Base-by-base conservation (phyloP, 257 asterid genomes). In the Leptodermis oblonga region DNA sequence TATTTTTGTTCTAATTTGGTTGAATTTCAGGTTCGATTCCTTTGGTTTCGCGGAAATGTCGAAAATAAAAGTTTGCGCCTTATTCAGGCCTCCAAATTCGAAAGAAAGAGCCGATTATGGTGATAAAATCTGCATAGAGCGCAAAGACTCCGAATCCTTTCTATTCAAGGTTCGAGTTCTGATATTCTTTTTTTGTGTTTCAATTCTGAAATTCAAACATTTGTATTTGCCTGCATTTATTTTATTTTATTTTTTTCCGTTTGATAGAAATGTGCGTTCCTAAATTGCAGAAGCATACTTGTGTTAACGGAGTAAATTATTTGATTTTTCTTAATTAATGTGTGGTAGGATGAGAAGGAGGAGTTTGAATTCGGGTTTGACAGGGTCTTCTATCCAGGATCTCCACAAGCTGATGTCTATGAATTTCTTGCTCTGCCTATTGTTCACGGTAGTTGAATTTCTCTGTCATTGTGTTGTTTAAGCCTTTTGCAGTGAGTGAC, bases 331-430 rank as follows among this genome's bases (percentile, higher is more conserved):
- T 69, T 69, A 30, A 67, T 46, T 30, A 52, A 61, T 69, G 48
- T 58, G 37, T 77, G 70, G 58, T 68, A 90, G 97, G 96, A 86
- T 70, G 95, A 87, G 67, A 90, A 85, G 70, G 96, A 86, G 71
- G 96, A 90, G 70, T 69, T 70, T 13, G 86, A 86, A 65, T 88
- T 90, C 69, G 81, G 62, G 69, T 88, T 90, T 25, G 96, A 90
- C 70, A 82, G 81, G 77, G 96, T 88, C 62, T 90, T 90, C 83
- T 86, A 77, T 80, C 90, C 86, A 66, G 95, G 95, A 75, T 84
- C 96, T 18, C 86, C 81, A 69, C 97, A 88, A 78, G 84, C 84
- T 60, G 80, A 82, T 60, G 80, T 90, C 51, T 90, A 85, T 65
- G 86, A 88, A 42, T 85, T 83, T 81, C 79, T 90, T 18, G 95